Evolutionary conservation across 2,329 filamentous ascomycete species (phyloP).

Genomic region (Pseudogymnoascus sp.): DNA sequence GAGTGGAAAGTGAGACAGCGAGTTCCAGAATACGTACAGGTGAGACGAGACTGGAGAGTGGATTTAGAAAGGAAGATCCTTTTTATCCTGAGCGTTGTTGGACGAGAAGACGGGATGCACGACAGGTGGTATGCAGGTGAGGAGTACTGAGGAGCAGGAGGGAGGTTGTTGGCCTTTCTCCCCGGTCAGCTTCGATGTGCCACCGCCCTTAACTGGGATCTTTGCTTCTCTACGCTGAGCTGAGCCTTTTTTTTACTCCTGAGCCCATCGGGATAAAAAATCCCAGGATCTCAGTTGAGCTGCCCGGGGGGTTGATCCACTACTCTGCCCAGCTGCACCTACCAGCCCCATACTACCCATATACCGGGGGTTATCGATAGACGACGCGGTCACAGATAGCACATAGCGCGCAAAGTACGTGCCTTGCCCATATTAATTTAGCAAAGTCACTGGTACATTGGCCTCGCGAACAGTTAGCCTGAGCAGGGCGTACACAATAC

Average conservation of each 20-base stretch:
- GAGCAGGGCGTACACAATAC: background rate
- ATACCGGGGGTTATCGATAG: slow-evolving; percentile 2
- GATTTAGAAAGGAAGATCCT: background rate
- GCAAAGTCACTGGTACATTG: background rate
- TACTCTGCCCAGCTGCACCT: background rate
- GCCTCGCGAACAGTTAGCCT: background rate
- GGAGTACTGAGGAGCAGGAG: background rate
- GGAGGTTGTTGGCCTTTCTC: background rate
- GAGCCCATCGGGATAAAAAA: slow-evolving; percentile 5
- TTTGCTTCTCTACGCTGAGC: background rate
- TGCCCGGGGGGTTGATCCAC: background rate
- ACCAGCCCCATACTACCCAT: background rate
- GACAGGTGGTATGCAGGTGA: background rate
- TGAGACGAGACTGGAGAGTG: background rate
- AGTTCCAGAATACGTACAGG: slow-evolving; percentile 4
- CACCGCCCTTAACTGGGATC: background rate
- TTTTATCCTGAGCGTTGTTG: background rate
- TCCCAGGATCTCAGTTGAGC: background rate
- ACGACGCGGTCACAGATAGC: background rate
- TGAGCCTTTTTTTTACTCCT: slow-evolving; percentile 1
- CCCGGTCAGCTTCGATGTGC: background rate
- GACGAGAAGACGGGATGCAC: slow-evolving; percentile 2
- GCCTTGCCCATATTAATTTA: background rate
- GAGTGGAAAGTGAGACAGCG: background rate
- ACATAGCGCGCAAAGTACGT: background rate